Evolutionary conservation across 1,139 yeast species (phyloP).

Genomic region (Geotrichum reessii): DNA sequence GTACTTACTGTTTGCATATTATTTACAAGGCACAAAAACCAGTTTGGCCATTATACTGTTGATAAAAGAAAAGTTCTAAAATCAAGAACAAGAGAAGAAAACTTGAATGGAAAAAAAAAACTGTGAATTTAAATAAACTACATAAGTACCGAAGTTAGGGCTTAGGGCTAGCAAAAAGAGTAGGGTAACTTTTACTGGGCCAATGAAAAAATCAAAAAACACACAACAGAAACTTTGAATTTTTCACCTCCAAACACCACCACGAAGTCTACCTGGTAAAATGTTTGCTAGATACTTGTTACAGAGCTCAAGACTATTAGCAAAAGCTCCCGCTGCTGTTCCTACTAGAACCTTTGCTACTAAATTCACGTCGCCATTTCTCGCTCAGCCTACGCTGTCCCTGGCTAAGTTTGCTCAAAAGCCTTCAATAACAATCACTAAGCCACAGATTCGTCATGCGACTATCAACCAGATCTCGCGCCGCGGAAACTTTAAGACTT

Average conservation of each 20-base stretch:
- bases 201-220: not conserved
- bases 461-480: conserved; percentile 31
- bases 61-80: not conserved
- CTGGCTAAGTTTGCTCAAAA: not conserved
- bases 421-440: not conserved
- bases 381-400: not conserved
- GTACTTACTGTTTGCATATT: not conserved
- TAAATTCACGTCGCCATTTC: not conserved
- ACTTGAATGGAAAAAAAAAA: not conserved
- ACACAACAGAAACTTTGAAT: not conserved
- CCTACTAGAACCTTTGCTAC: not conserved
- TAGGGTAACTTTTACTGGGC: not conserved
- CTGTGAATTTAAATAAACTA: not conserved
- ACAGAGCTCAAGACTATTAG: not conserved
- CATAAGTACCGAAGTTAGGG: not conserved
- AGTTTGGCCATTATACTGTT: not conserved
- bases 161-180: not conserved
- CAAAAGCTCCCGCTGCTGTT: not conserved
- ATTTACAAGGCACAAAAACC: not conserved
- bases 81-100: not conserved
- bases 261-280: not conserved
- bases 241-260: not conserved
- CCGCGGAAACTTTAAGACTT: conserved; percentile 34
- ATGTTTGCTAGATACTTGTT: not conserved
- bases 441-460: conserved; percentile 23